Percentiles rank a stretch among this genome's conserved stretches.
These are phyloP conservation scores for Lanzia echinophila DNA, from an alignment of 2,329 filamentous ascomycete genomes.

Conservation along the genomic window DNA sequence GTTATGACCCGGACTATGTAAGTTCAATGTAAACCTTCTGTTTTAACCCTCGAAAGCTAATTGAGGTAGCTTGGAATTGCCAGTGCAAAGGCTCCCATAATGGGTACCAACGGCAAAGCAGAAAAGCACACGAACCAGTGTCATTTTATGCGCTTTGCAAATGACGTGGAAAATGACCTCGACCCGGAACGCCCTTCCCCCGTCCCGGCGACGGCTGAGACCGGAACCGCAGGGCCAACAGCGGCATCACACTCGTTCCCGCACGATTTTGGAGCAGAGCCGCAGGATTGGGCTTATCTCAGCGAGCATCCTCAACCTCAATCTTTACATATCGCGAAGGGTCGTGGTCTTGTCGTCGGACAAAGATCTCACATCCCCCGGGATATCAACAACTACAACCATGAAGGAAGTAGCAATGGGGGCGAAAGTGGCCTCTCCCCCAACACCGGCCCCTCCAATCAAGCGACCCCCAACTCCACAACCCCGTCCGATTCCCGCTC, in stretches of 20 bases:
- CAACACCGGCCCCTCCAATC: constrained; percentile 36
- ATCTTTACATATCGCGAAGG: too few relatives aligned
- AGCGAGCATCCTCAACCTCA: constrained; percentile 5
- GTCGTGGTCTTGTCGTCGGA: background rate
- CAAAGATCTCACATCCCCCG: background rate
- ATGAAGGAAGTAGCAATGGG: constrained; percentile 35
- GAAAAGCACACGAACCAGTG: constrained; percentile 13
- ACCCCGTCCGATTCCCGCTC: constrained; percentile 36
- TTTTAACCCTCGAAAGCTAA: constrained; percentile 11
- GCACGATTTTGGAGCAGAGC: constrained; percentile 5
- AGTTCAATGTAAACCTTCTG: constrained; percentile 17
- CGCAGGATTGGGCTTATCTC: constrained; percentile 16
- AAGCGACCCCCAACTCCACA: constrained; percentile 56
- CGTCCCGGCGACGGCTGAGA: background rate
- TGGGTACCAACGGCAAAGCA: constrained; percentile 1
- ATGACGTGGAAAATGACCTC: background rate
- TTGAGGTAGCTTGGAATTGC: constrained; percentile 22
- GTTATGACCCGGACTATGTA: constrained; percentile 32
- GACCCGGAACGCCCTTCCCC: background rate
- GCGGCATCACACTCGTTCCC: constrained; percentile 8
- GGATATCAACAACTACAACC: constrained; percentile 4
- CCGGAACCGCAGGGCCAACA: background rate
- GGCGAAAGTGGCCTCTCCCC: constrained; percentile 22
- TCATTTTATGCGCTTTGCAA: constrained; percentile 11
- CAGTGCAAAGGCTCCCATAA: constrained; percentile 15